Conservation (phyloP, 768 basidiomycete genomes). For the Psilocybe sp. region DNA sequence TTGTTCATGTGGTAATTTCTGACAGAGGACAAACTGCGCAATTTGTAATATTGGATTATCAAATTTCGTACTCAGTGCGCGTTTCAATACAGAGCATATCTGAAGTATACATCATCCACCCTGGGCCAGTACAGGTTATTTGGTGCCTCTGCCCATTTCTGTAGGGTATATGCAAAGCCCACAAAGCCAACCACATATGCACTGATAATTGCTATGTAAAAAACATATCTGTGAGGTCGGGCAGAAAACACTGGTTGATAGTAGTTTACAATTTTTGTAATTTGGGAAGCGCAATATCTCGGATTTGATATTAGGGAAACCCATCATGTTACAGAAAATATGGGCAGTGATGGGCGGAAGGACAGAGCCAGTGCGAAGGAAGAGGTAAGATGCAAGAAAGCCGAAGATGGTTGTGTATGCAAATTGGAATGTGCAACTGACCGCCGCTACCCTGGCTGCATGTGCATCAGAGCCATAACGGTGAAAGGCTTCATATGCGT, state of each 20-base stretch:
- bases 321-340: constrained; percentile 93
- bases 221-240: neutral
- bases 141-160: constrained; percentile 20
- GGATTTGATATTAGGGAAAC: constrained; percentile 64
- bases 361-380: constrained; percentile 82
- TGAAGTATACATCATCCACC: too few species aligned
- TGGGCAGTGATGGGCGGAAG: constrained; percentile 78
- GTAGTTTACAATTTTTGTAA: constrained; percentile 46
- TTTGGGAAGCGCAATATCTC: constrained; percentile 56
- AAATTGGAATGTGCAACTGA: constrained; percentile 75
- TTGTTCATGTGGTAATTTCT: too few species aligned
- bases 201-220: constrained; percentile 44
- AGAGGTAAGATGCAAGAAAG: constrained; percentile 81
- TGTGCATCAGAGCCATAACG: constrained; percentile 61
- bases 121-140: constrained; percentile 23
- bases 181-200: constrained; percentile 60
- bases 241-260: constrained; percentile 10
- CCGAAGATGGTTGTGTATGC: constrained; percentile 93
- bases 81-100: too few species aligned
- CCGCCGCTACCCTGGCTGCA: constrained; percentile 61
- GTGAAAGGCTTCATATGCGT: constrained; percentile 84
- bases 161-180: constrained; percentile 50
- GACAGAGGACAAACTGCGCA: too few species aligned
- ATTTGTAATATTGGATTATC: too few species aligned
- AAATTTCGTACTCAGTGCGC: too few species aligned